Evolutionary conservation across 768 basidiomycete genomes (phyloP), one percentile per base, ranked within the genome.

Genomic region (Suillus paluster): DNA sequence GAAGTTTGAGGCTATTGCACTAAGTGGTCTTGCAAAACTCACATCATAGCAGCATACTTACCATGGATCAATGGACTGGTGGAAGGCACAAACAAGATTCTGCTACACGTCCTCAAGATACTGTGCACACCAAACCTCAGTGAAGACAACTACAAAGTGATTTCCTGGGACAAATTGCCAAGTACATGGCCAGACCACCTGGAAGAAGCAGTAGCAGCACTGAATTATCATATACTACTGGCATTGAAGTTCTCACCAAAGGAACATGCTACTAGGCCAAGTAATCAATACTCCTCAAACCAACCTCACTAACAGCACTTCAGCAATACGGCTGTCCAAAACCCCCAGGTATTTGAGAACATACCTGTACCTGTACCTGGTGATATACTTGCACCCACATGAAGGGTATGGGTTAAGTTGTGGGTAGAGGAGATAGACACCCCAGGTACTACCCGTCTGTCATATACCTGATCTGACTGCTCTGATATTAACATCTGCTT

Each of bases 41-140:
- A 73, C 14, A 62, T 73, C 0, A 60, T 68, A 0, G 46, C 77
- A 11, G 74, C 75, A 4, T 81, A 81, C 58, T 69, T 77, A 19
- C 79, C 79, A 9, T 81, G 79, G 80, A 64, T 80, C 17, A 80
- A 80, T 56, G 74, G 79, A 0, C 64, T 79, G 0, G 67, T 77
- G 0, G 74, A 79, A 45, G 71, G 72, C 6, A 65, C 71, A 0
- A 81, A 82, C 62, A 68, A 68, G 10, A 44, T 73, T 0, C 63
- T 81, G 0, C 64, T 80, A 0, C 54, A 68, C 9, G 17, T 65
- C 0, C 63, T 81, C 1, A 66, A 66, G 23, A 49, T 71, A 0
- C 55, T 80, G 4, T 80, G 79, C 50, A 69, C 72, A 11, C 79
- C 79, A 3, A 68, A 70, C 1, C 36, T 77, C 0, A 69, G 72